Evolutionary conservation across 2,329 filamentous ascomycete species (phyloP).

Genomic region (Colletotrichum liaoningense): DNA sequence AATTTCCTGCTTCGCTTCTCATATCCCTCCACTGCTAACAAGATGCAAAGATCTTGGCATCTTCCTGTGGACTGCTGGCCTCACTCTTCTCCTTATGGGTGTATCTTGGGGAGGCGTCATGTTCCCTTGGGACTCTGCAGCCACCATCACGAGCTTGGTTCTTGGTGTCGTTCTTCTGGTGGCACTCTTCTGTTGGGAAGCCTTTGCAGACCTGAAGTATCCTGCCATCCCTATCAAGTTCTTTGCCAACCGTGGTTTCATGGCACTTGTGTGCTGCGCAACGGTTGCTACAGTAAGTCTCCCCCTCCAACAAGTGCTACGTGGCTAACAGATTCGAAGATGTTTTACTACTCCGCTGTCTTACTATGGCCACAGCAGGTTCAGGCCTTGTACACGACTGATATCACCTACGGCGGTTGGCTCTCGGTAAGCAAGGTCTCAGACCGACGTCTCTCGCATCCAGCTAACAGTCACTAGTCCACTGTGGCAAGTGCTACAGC

Average conservation of each 20-base stretch:
- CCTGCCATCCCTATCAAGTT: conserved; percentile 50
- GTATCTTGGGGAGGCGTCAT: conserved; percentile 56
- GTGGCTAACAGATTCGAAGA: conserved; percentile 28
- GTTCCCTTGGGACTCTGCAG: conserved; percentile 55
- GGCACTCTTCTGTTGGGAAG: conserved; percentile 50
- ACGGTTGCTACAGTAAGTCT: conserved; percentile 45
- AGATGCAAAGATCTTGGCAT: conserved; percentile 48
- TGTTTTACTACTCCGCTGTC: conserved; percentile 48
- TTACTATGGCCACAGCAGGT: conserved; percentile 51
- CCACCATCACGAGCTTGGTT: conserved; percentile 51
- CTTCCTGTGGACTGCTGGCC: conserved; percentile 56
- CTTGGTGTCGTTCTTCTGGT: conserved; percentile 48
- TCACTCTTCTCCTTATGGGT: conserved; percentile 58
- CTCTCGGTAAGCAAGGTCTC: conserved; percentile 41
- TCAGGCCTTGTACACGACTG: conserved; percentile 46
- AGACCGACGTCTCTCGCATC: not conserved
- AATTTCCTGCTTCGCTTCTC: not conserved
- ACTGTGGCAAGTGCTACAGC: conserved; percentile 49
- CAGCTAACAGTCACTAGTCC: conserved; percentile 37
- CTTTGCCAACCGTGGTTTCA: conserved; percentile 50
- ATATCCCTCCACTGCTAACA: not conserved
- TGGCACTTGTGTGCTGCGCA: conserved; percentile 48
- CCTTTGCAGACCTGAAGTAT: conserved; percentile 48
- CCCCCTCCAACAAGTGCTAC: no score
- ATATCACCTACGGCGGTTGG: conserved; percentile 50